These are phyloP conservation scores for Crithidia fasciculata DNA, from an alignment of 208 protist species.

Conservation along the genomic window DNA sequence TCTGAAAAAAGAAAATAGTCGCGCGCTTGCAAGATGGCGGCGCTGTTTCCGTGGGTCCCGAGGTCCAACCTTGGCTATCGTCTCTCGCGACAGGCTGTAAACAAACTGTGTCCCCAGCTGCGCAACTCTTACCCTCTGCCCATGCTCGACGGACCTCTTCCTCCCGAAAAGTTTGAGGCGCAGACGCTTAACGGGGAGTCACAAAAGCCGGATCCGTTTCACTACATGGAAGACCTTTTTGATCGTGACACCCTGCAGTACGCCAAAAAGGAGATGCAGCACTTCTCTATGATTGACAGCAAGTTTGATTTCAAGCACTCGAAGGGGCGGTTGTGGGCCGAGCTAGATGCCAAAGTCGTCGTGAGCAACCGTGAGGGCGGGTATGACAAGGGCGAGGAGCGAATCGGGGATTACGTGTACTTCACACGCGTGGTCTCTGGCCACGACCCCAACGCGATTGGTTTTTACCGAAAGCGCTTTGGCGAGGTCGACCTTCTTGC, in stretches of 20 bases:
- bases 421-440: slow-evolving; percentile 85
- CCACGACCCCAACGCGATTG: slow-evolving; percentile 73
- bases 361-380: slow-evolving; percentile 87
- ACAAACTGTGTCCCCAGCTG: slow-evolving; percentile 68
- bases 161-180: slow-evolving; percentile 52
- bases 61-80: slow-evolving; percentile 66
- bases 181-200: slow-evolving; percentile 60
- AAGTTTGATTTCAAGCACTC: slow-evolving; percentile 90
- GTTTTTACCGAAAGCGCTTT: slow-evolving; percentile 90
- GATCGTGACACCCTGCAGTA: slow-evolving; percentile 77
- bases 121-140: slow-evolving; percentile 78
- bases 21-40: slow-evolving; percentile 53
- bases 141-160: slow-evolving; percentile 80
- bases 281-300: slow-evolving; percentile 66
- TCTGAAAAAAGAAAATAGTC: no score
- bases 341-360: slow-evolving; percentile 87
- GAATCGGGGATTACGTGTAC: slow-evolving; percentile 91
- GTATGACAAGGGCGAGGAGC: slow-evolving; percentile 92
- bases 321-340: slow-evolving; percentile 83
- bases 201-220: slow-evolving; percentile 76
- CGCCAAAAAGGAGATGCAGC: slow-evolving; percentile 70
- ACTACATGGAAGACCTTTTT: slow-evolving; percentile 91
- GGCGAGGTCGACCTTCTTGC: slow-evolving; percentile 86
- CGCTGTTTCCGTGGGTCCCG: slow-evolving; percentile 85
- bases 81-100: slow-evolving; percentile 55